Percentiles rank a stretch among this genome's conserved stretches.
These are phyloP conservation scores for Agastache rugosa DNA, from an alignment of 257 asterid species.

Conservation along the genomic window DNA sequence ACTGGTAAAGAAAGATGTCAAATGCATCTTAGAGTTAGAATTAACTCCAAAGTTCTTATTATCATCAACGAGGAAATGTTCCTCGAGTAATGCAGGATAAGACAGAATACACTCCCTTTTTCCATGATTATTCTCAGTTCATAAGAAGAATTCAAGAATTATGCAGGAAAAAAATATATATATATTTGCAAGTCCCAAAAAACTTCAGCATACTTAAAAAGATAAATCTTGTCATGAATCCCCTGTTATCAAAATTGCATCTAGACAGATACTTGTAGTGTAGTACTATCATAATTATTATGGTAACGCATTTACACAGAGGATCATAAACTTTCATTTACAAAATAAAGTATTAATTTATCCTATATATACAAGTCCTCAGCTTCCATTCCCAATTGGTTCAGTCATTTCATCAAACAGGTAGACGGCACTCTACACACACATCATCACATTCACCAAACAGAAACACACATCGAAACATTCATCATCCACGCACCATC, in stretches of 20 bases:
- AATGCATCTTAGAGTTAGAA: slow-evolving; percentile 17
- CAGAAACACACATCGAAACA: not conserved
- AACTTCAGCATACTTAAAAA: not conserved
- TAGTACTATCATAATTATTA: not conserved
- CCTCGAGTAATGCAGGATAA: slow-evolving; percentile 18
- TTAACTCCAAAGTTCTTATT: not conserved
- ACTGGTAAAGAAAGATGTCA: slow-evolving; percentile 9
- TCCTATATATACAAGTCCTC: not conserved
- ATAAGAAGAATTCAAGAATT: not conserved
- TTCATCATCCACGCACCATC: slow-evolving; percentile 60
- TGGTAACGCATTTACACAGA: not conserved
- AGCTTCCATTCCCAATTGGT: slow-evolving; percentile 1
- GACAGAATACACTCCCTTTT: not conserved
- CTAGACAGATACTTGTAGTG: not conserved
- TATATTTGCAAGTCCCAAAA: not conserved
- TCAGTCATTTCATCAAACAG: slow-evolving; percentile 39
- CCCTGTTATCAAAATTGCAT: not conserved
- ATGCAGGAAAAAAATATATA: no score
- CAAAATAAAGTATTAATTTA: not conserved
- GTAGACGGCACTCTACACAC: not conserved
- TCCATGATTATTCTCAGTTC: slow-evolving; percentile 3
- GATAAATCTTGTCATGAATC: slow-evolving; percentile 2
- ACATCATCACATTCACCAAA: slow-evolving; percentile 1
- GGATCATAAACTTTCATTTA: not conserved
- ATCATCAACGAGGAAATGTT: not conserved